Evolutionary conservation across 768 basidiomycete species (phyloP).

Genomic region (Rhodotorula babjevae): DNA sequence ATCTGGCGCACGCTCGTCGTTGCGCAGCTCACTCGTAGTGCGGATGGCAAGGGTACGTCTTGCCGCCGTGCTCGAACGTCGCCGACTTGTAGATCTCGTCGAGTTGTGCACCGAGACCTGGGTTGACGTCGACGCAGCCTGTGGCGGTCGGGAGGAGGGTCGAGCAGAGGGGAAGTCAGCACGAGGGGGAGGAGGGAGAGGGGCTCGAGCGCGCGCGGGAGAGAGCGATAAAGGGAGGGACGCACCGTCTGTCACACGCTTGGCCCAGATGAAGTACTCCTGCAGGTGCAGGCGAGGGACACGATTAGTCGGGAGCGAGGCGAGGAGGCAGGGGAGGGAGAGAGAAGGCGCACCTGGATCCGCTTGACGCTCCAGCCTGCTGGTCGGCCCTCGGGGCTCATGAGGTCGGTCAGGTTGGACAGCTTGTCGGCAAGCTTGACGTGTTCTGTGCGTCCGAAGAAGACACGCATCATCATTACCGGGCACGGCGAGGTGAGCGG

Average conservation of each 20-base stretch:
- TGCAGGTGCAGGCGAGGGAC: no score
- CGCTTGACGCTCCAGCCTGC: slow-evolving; percentile 8
- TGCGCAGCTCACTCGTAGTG: neutral
- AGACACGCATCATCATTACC: no score
- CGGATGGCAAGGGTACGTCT: slow-evolving; percentile 23
- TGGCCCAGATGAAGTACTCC: slow-evolving; percentile 31
- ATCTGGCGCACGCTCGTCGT: neutral
- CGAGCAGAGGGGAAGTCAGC: no score
- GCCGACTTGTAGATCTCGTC: slow-evolving; percentile 18
- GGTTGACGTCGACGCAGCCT: slow-evolving; percentile 24
- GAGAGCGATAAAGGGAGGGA: neutral
- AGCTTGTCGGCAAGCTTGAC: slow-evolving; percentile 39
- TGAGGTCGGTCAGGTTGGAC: slow-evolving; percentile 31
- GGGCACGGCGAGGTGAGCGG: no score
- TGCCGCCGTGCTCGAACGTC: slow-evolving; percentile 10
- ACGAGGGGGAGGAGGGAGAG: no score
- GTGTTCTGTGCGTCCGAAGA: slow-evolving; percentile 18
- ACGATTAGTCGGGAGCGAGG: no score
- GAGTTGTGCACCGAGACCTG: slow-evolving; percentile 21
- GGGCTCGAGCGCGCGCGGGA: rapidly evolving
- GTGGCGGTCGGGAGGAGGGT: neutral
- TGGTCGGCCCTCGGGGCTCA: slow-evolving; percentile 7
- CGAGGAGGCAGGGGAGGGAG: no score
- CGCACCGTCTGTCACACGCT: slow-evolving; percentile 29
- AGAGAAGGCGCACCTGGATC: slow-evolving; percentile 14